A percentile compares a stretch with the other conserved stretches of the same genome.
Evolutionary conservation across 768 basidiomycete species (phyloP).

Genomic region (Hirschioporus abietinus): DNA sequence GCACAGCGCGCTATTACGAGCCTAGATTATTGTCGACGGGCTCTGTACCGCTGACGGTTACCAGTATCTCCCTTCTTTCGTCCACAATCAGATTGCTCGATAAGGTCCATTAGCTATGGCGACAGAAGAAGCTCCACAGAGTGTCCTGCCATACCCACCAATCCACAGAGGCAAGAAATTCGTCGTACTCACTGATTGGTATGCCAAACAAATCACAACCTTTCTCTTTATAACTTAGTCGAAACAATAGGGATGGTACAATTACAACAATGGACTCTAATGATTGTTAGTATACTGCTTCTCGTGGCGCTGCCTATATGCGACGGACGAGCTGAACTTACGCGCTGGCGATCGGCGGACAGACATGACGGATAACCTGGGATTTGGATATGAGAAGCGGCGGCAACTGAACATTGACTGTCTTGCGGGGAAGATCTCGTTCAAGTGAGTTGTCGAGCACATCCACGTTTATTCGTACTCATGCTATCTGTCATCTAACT

Average conservation of each 20-base stretch:
- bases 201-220: conserved; percentile 27
- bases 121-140: conserved; percentile 36
- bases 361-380: conserved; percentile 89
- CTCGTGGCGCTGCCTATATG: neutral
- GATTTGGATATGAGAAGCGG: conserved; percentile 73
- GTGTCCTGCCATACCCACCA: conserved; percentile 76
- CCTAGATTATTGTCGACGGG: too few relatives aligned
- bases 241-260: conserved; percentile 71
- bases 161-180: conserved; percentile 77
- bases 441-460: conserved; percentile 41
- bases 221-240: conserved; percentile 5
- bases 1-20: too few relatives aligned
- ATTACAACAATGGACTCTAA: conserved; percentile 93
- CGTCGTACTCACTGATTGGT: conserved; percentile 90
- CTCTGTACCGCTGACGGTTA: too few relatives aligned
- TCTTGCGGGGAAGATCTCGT: conserved; percentile 60
- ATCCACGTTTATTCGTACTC: neutral
- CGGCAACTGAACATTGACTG: conserved; percentile 70
- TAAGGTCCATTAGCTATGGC: neutral
- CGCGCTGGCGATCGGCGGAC: conserved; percentile 1
- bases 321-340: neutral
- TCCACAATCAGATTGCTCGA: too few relatives aligned
- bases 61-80: too few relatives aligned
- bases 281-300: conserved; percentile 55
- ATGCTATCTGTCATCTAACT: neutral